A percentile compares a stretch with the other conserved stretches of the same genome.
These are phyloP conservation scores for Nannizziopsis barbatae DNA, from an alignment of 2,329 filamentous ascomycete species.

Conservation along the genomic window DNA sequence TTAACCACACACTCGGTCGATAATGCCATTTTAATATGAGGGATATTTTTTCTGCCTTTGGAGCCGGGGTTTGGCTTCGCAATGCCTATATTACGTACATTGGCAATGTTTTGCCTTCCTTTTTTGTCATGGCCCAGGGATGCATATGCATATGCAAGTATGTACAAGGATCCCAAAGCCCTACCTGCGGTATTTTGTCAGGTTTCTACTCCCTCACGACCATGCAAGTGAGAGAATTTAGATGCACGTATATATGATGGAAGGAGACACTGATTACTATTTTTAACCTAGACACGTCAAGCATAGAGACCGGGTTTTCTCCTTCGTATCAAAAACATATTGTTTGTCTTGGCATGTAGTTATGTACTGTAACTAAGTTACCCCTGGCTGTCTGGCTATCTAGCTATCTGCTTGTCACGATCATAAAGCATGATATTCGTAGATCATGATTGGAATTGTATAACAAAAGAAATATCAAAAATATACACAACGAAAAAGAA, in stretches of 20 bases:
- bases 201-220: neutral
- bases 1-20: constrained; percentile 19
- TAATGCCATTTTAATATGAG: neutral
- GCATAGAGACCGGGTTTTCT: too few species aligned
- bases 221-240: neutral
- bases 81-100: neutral
- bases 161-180: neutral
- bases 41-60: neutral
- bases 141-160: constrained; percentile 6
- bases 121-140: neutral
- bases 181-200: constrained; percentile 7
- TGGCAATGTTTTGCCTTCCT: neutral
- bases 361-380: neutral
- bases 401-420: too few species aligned
- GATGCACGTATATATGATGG: neutral
- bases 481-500: neutral
- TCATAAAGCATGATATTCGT: too few species aligned
- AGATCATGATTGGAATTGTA: too few species aligned
- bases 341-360: too few species aligned
- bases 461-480: neutral
- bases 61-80: neutral
- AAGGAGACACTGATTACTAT: neutral
- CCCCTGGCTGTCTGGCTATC: neutral
- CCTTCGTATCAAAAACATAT: too few species aligned
- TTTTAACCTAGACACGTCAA: too few species aligned